Evolutionary conservation across 2,329 filamentous ascomycete species (phyloP).

Genomic region (Metarhizium humberi): DNA sequence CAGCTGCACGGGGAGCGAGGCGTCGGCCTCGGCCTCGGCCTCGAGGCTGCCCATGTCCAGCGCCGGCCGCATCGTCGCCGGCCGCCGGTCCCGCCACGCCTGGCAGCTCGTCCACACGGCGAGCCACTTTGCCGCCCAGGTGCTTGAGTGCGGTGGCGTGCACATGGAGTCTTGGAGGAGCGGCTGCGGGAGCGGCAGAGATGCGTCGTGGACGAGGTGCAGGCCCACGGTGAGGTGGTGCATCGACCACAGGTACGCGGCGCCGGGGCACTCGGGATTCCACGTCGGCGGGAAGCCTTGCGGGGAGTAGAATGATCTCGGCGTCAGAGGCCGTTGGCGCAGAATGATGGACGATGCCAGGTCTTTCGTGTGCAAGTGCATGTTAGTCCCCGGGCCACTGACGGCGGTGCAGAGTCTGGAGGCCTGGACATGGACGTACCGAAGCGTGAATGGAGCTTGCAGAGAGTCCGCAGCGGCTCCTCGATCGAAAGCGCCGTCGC

Average conservation of each 20-base stretch:
- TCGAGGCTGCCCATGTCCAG: constrained; percentile 12
- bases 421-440: constrained; percentile 4
- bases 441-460: constrained; percentile 8
- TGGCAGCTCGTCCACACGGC: constrained; percentile 10
- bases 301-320: not conserved
- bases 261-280: not conserved
- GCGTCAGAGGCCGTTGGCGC: constrained; percentile 4
- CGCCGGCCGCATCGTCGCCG: constrained; percentile 9
- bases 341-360: constrained; percentile 9
- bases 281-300: not conserved
- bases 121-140: constrained; percentile 6
- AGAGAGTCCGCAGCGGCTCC: constrained; percentile 10
- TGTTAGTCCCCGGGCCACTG: not conserved
- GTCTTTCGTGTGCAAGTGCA: constrained; percentile 2
- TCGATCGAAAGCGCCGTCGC: not conserved
- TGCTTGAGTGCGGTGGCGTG: too few relatives aligned
- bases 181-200: not conserved
- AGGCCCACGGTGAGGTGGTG: constrained; percentile 7
- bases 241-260: constrained; percentile 5
- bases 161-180: not conserved
- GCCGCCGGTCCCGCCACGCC: constrained; percentile 9
- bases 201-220: constrained; percentile 2
- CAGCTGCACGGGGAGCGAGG: constrained; percentile 13
- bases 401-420: not conserved
- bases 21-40: constrained; percentile 7